Percentiles rank a stretch among this genome's conserved stretches.
Conservation (phyloP, 345 rosid species). For the Citrus australasica region DNA sequence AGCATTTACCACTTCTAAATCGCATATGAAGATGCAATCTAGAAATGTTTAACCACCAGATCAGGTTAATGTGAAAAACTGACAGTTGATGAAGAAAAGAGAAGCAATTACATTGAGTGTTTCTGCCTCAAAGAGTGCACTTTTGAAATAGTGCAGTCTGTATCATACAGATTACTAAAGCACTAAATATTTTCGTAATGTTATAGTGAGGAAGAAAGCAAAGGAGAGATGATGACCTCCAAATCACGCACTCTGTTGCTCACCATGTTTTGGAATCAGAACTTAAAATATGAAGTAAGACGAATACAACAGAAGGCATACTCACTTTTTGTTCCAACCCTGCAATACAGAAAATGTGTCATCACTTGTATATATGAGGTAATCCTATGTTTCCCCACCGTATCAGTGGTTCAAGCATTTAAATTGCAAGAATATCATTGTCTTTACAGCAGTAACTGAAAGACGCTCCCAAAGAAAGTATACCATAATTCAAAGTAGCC, state of each 20-base stretch:
- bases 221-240: conserved; percentile 6
- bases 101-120: neutral
- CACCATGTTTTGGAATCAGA: conserved; percentile 16
- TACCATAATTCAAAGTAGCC: neutral
- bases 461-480: neutral
- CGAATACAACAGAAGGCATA: conserved; percentile 21
- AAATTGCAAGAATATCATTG: neutral
- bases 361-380: conserved; percentile 22
- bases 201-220: neutral
- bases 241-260: conserved; percentile 5
- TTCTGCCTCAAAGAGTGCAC: neutral
- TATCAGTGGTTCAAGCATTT: conserved; percentile 10
- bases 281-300: neutral
- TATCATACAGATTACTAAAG: conserved; percentile 1
- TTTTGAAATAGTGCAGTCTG: conserved; percentile 2
- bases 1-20: neutral
- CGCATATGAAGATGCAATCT: neutral
- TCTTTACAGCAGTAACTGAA: neutral
- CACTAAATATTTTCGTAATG: neutral
- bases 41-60: neutral
- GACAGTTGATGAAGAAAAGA: neutral
- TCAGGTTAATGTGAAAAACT: neutral
- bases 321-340: conserved; percentile 99
- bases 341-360: conserved; percentile 41
- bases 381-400: neutral